These are phyloP conservation scores for Solanum hybrid DNA, from an alignment of 305 asterid species.

Conservation along the genomic window DNA sequence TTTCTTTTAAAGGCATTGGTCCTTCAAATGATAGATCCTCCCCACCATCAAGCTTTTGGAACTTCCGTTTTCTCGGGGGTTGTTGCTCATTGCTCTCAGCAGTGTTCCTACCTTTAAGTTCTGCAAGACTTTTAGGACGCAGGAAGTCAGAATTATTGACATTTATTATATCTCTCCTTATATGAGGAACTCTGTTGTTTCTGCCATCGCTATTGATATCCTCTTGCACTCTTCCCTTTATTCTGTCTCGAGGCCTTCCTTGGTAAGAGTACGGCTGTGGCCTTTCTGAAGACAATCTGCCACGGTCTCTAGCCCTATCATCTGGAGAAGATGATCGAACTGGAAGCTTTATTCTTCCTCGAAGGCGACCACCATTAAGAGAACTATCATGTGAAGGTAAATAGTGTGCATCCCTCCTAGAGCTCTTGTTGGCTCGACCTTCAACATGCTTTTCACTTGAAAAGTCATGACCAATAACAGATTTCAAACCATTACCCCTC, in stretches of 20 bases:
- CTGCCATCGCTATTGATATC: constrained; percentile 29
- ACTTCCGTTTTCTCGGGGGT: constrained; percentile 61
- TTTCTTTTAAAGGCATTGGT: constrained; percentile 73
- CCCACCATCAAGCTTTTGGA: constrained; percentile 20
- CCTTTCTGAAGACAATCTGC: constrained; percentile 40
- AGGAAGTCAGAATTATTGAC: constrained; percentile 34
- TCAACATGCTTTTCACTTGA: constrained; percentile 34
- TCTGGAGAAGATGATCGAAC: constrained; percentile 38
- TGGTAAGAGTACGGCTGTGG: constrained; percentile 26
- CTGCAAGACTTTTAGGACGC: constrained; percentile 71
- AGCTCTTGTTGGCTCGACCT: constrained; percentile 28
- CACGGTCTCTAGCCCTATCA: constrained; percentile 29
- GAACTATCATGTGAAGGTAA: constrained; percentile 31
- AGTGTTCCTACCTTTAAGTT: constrained; percentile 49
- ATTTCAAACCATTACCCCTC: constrained; percentile 63
- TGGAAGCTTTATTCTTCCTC: constrained; percentile 68
- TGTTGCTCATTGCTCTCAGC: constrained; percentile 33
- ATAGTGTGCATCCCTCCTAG: constrained; percentile 28
- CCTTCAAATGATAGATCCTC: constrained; percentile 54
- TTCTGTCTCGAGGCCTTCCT: constrained; percentile 48
- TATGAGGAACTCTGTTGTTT: constrained; percentile 27
- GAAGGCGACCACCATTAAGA: constrained; percentile 44
- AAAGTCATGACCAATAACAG: constrained; percentile 56
- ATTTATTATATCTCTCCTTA: constrained; percentile 34
- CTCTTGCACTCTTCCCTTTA: constrained; percentile 47